Percentiles rank a stretch among this genome's conserved stretches.
phyloP scores from a whole-genome alignment of 2,329 filamentous ascomycete species.

The Zasmidium citrigriseum region DNA sequence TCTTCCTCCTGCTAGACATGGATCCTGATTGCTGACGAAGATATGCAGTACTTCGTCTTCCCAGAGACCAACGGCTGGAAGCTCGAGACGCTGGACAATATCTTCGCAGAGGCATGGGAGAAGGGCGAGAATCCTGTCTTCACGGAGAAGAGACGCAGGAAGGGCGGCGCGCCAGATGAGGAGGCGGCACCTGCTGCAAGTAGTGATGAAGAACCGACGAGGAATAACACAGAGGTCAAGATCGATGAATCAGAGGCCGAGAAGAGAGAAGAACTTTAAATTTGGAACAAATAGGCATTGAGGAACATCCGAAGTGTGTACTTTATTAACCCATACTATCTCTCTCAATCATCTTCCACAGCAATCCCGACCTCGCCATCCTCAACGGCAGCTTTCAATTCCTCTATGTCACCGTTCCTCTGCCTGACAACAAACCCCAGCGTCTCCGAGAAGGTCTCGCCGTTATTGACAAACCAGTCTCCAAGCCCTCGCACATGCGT shows the following conservation, averaged over 20 bases:
- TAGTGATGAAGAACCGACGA: background rate
- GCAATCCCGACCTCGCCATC: conserved; percentile 70
- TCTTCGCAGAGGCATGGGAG: conserved; percentile 25
- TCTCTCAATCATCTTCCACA: conserved; percentile 25
- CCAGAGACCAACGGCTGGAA: conserved; percentile 23
- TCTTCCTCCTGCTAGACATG: background rate
- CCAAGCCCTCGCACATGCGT: conserved; percentile 53
- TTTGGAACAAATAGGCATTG: background rate
- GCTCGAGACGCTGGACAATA: conserved; percentile 26
- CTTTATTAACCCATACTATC: background rate
- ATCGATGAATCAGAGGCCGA: background rate
- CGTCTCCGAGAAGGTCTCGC: conserved; percentile 63
- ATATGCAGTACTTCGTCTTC: conserved; percentile 5
- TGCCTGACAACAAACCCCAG: conserved; percentile 58
- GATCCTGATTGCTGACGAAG: background rate
- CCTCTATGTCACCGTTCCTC: conserved; percentile 53
- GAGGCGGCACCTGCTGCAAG: background rate
- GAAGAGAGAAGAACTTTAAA: background rate
- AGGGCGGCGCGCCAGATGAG: conserved; percentile 4
- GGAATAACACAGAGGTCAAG: background rate
- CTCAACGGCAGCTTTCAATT: conserved; percentile 66
- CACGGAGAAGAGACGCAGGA: conserved; percentile 23
- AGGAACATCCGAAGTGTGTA: background rate
- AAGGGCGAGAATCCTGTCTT: conserved; percentile 28
- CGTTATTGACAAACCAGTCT: conserved; percentile 65